Evolutionary conservation across 2,329 filamentous ascomycete genomes (phyloP), one percentile per base, ranked within the genome.

Genomic region (Pyricularia pennisetigena): DNA sequence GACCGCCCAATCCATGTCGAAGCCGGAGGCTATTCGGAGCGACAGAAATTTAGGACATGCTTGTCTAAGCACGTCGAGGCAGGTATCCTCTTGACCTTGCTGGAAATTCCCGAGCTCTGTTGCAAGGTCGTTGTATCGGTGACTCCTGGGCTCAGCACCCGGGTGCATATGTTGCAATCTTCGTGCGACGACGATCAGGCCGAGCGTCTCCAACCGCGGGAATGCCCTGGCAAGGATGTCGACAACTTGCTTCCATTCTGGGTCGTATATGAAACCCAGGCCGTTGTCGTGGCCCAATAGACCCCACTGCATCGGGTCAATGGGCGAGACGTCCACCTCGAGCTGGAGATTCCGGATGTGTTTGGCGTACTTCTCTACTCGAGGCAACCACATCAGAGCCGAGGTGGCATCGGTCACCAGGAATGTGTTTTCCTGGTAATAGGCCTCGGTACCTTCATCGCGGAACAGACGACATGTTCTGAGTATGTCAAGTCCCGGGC

Each of bases 381-480:
- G 54, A n/a, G 20, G 7, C 2, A 35, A 24, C 66, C 66, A 67
- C 24, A 63, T 67, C 28, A 67, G 66, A n/a, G 57, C 66, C 9
- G 54, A 29, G 54, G 4, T 59, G 20, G 66, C 10, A 32, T 67
- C 66, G 3, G 29, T 59, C 54, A 67, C 26, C 20, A 67, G 54
- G 23, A 67, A 67, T 1, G 54, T 67, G 66, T 67, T 67, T 32
- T 67, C 57, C 10, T 32, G 66, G 66, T 67, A 67, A 32, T 67
- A 67, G n/a, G 26, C 59, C 54, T 62, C 30, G 14, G 66, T 67
- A 14, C 54, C 66, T 57, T 67, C 66, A 9, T 4, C 35, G 20
- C 66, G 66, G n/a, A 67, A 67, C 20, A 59, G 26, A n/a, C 66
- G 28, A 57, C 66, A 67, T 54, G 23, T 28, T 12, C 29, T 20